phyloP scores from a whole-genome alignment of 2,329 filamentous ascomycete species.

The Colletotrichum orbiculare region DNA sequence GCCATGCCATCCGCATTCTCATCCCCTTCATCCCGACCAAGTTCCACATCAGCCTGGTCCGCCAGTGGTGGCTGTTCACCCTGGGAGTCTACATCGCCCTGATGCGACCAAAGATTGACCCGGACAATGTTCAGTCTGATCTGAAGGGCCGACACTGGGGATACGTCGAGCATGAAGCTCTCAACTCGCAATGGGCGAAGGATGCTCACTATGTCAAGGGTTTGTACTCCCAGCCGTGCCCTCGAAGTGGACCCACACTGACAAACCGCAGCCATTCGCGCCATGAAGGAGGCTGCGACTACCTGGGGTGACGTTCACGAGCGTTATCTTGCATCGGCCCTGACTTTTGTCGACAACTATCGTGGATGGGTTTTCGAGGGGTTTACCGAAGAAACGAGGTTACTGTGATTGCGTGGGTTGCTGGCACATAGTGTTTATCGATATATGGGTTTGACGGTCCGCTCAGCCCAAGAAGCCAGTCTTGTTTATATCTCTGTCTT shows the following conservation, averaged over 20 bases:
- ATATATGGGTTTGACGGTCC: no score
- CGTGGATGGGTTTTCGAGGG: constrained; percentile 68
- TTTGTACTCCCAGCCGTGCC: constrained; percentile 47
- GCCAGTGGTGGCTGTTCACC: constrained; percentile 91
- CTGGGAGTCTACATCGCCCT: constrained; percentile 82
- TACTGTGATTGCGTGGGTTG: no score
- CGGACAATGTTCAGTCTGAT: constrained; percentile 72
- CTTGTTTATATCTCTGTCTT: neutral
- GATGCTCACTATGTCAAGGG: constrained; percentile 91
- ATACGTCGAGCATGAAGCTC: constrained; percentile 76
- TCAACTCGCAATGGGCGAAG: constrained; percentile 73
- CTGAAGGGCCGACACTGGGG: constrained; percentile 78
- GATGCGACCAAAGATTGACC: constrained; percentile 76
- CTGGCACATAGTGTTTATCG: no score
- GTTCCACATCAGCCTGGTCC: constrained; percentile 78
- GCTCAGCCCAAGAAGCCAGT: no score
- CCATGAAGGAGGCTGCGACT: constrained; percentile 77
- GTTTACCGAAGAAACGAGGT: neutral
- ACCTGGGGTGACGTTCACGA: constrained; percentile 79
- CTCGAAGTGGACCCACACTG: neutral
- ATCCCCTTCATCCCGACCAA: constrained; percentile 79
- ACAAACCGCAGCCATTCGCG: constrained; percentile 67
- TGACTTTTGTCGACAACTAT: constrained; percentile 80
- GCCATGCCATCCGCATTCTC: constrained; percentile 88
- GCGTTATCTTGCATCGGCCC: constrained; percentile 74